A percentile compares a stretch with the other conserved stretches of the same genome.
phyloP scores from a whole-genome alignment of 225 moss, liverwort and hornwort species.

The Physcomitrium patens region DNA sequence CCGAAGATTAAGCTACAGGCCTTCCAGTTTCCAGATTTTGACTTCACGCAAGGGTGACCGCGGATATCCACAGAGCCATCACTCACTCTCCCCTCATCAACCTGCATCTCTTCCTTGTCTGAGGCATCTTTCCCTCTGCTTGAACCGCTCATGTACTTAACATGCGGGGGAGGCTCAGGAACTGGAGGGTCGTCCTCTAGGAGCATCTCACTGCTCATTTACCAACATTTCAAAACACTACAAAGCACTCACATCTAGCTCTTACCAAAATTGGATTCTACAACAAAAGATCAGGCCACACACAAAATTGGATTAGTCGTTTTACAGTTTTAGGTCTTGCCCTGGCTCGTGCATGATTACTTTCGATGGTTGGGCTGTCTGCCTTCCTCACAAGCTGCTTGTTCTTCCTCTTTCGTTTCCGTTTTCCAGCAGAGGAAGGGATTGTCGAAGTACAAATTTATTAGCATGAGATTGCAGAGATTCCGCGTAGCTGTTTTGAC shows the following conservation, averaged over 20 bases:
- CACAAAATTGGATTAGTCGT: neutral
- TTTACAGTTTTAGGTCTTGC: conserved; percentile 54
- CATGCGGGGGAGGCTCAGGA: conserved; percentile 25
- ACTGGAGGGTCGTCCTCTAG: conserved; percentile 17
- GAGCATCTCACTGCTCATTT: conserved; percentile 45
- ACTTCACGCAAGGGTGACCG: conserved; percentile 42
- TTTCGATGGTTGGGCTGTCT: conserved; percentile 19
- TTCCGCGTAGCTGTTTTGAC: neutral
- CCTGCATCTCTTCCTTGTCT: neutral
- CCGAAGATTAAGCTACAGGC: conserved; percentile 63
- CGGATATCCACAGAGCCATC: conserved; percentile 60
- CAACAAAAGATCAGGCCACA: too few relatives aligned
- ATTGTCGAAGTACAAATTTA: neutral
- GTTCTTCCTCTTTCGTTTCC: neutral
- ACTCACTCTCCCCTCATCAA: conserved; percentile 39
- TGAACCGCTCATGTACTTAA: conserved; percentile 10
- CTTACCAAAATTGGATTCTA: neutral
- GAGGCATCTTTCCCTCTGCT: conserved; percentile 7
- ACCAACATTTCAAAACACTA: neutral
- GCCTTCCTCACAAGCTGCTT: neutral
- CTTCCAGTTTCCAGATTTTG: conserved; percentile 55
- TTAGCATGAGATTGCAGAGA: conserved; percentile 19
- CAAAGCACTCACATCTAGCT: neutral
- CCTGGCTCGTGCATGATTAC: conserved; percentile 40
- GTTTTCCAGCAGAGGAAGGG: conserved; percentile 8